Evolutionary conservation across 495 filamentous ascomycete species (phyloP).

Genomic region (Penicillium lagena): DNA sequence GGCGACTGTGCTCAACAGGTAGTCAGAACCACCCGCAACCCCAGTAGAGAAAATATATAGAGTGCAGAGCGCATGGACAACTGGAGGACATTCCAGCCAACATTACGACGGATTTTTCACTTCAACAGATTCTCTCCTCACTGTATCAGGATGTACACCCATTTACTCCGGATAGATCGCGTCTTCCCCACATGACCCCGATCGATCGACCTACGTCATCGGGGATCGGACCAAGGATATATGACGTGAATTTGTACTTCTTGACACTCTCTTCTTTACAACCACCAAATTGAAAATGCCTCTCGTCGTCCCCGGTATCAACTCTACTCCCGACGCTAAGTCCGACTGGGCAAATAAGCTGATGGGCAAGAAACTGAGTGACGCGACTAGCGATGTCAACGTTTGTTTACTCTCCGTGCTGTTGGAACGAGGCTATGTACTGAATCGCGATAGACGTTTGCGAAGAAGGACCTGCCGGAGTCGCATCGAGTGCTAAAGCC

Average conservation of each 20-base stretch:
- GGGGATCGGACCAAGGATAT: conserved; percentile 1
- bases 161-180: no score
- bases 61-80: no score
- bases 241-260: conserved; percentile 2
- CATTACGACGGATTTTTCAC: no score
- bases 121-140: no score
- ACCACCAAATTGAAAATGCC: conserved; percentile 51
- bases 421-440: neutral
- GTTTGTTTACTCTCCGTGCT: conserved; percentile 24
- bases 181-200: no score
- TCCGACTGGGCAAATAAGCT: conserved; percentile 68
- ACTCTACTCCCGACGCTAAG: conserved; percentile 45
- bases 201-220: conserved; percentile 10
- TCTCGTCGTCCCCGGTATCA: conserved; percentile 73
- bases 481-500: conserved; percentile 61
- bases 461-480: conserved; percentile 66
- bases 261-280: neutral
- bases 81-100: no score
- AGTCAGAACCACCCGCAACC: no score
- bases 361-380: conserved; percentile 65
- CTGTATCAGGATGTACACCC: no score
- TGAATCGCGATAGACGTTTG: conserved; percentile 52
- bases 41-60: no score
- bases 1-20: no score
- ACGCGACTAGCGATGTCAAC: conserved; percentile 35